A percentile compares a stretch with the other conserved stretches of the same genome.
Conservation (phyloP, 805 yeast species). For the Huiozyma sinensis region DNA sequence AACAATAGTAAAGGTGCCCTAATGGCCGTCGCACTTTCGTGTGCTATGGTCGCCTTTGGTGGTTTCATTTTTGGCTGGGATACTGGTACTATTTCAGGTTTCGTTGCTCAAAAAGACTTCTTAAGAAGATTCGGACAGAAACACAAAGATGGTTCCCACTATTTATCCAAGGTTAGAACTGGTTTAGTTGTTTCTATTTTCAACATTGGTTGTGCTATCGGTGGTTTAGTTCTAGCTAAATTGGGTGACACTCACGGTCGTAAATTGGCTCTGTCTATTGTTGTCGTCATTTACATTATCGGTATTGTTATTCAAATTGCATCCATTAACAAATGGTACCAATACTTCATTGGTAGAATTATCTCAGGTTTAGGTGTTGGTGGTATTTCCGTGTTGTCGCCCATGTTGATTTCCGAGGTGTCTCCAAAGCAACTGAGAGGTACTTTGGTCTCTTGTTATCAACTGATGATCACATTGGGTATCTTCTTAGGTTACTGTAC, state of each 20-base stretch:
- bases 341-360: constrained; percentile 58
- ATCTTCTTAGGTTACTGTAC: constrained; percentile 71
- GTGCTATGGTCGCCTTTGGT: constrained; percentile 54
- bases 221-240: constrained; percentile 51
- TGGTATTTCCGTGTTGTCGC: constrained; percentile 62
- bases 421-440: constrained; percentile 47
- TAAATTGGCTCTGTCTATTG: constrained; percentile 47
- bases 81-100: constrained; percentile 72
- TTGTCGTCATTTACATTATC: constrained; percentile 52
- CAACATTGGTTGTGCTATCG: constrained; percentile 69
- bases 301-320: constrained; percentile 65
- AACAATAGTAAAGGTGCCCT: constrained; percentile 16
- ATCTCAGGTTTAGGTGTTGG: constrained; percentile 74
- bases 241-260: constrained; percentile 58
- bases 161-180: constrained; percentile 20
- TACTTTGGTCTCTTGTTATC: constrained; percentile 61
- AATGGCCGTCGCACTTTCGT: constrained; percentile 20
- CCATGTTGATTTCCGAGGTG: constrained; percentile 49
- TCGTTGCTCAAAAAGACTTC: constrained; percentile 37
- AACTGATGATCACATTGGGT: constrained; percentile 64
- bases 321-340: constrained; percentile 49
- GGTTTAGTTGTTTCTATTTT: constrained; percentile 36
- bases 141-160: constrained; percentile 12
- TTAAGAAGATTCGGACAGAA: constrained; percentile 18
- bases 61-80: constrained; percentile 75